phyloP scores from a whole-genome alignment of 495 filamentous ascomycete genomes.

The Tuber umbilicatum region DNA sequence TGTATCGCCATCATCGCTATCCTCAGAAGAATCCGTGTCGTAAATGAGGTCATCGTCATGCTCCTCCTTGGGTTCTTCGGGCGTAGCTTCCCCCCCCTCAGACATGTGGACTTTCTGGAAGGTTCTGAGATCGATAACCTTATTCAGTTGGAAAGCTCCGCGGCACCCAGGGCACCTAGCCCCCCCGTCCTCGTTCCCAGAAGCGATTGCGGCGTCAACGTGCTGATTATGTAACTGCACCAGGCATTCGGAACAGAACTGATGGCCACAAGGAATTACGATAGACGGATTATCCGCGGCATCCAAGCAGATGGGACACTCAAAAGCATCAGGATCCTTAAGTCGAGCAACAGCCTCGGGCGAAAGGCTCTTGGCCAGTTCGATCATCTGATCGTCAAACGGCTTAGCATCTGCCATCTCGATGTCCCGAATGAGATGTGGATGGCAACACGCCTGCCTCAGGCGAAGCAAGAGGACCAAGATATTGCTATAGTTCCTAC shows the following conservation, averaged over 20 bases:
- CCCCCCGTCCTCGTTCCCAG: constrained; percentile 54
- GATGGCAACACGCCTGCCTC: constrained; percentile 89
- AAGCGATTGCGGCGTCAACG: constrained; percentile 48
- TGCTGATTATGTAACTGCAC: constrained; percentile 59
- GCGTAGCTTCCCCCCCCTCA: constrained; percentile 36
- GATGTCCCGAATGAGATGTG: constrained; percentile 77
- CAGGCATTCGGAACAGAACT: constrained; percentile 71
- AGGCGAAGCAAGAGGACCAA: constrained; percentile 80
- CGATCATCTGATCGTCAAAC: constrained; percentile 54
- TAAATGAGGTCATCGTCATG: constrained; percentile 39
- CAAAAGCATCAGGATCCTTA: constrained; percentile 52
- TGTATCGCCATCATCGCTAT: constrained; percentile 43
- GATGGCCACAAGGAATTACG: constrained; percentile 77
- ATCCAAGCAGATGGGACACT: constrained; percentile 65
- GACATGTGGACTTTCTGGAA: constrained; percentile 73
- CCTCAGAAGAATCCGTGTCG: constrained; percentile 39
- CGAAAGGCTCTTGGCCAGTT: constrained; percentile 59
- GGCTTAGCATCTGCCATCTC: constrained; percentile 51
- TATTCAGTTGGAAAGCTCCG: constrained; percentile 55
- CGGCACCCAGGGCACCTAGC: constrained; percentile 74
- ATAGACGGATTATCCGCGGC: constrained; percentile 67
- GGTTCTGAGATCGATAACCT: constrained; percentile 62
- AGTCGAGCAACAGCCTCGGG: constrained; percentile 61
- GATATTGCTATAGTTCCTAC: constrained; percentile 75
- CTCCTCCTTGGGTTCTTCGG: constrained; percentile 30